phyloP scores from a whole-genome alignment of 352 stramenopile species.

The Pythium biforme region DNA sequence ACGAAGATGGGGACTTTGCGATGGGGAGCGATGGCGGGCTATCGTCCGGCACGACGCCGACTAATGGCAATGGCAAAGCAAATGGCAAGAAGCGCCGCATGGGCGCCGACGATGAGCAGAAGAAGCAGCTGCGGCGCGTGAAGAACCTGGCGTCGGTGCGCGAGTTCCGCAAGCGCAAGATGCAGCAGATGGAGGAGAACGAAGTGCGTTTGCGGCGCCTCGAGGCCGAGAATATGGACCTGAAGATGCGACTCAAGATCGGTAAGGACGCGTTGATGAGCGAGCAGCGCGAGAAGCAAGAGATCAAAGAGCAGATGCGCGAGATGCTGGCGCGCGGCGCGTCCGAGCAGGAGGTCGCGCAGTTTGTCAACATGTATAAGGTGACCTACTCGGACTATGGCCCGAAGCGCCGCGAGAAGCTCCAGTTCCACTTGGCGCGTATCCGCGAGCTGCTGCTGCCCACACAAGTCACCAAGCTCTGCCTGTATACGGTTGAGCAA shows the following conservation, averaged over 20 bases:
- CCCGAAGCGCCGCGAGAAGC: slow-evolving; percentile 64
- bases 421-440: slow-evolving; percentile 68
- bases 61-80: slow-evolving; percentile 1
- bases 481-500: slow-evolving; percentile 75
- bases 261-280: slow-evolving; percentile 72
- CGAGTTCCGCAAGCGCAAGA: slow-evolving; percentile 77
- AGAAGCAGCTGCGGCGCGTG: slow-evolving; percentile 63
- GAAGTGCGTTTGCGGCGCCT: slow-evolving; percentile 56
- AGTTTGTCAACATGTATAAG: slow-evolving; percentile 84
- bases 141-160: slow-evolving; percentile 75
- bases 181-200: slow-evolving; percentile 73
- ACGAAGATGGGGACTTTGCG: slow-evolving; percentile 5
- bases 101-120: slow-evolving; percentile 35
- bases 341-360: slow-evolving; percentile 68
- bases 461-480: slow-evolving; percentile 79
- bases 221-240: slow-evolving; percentile 73
- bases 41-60: background rate
- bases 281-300: slow-evolving; percentile 72
- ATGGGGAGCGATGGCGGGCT: slow-evolving; percentile 9
- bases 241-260: slow-evolving; percentile 82
- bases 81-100: slow-evolving; percentile 22
- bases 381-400: slow-evolving; percentile 81
- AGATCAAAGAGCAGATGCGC: slow-evolving; percentile 81
- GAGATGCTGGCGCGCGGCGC: slow-evolving; percentile 71
- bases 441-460: slow-evolving; percentile 73